Percentiles rank a stretch among this genome's conserved stretches.
These are phyloP conservation scores for Prunus fruticosa DNA, from an alignment of 306 rosid genomes.

Conservation along the genomic window DNA sequence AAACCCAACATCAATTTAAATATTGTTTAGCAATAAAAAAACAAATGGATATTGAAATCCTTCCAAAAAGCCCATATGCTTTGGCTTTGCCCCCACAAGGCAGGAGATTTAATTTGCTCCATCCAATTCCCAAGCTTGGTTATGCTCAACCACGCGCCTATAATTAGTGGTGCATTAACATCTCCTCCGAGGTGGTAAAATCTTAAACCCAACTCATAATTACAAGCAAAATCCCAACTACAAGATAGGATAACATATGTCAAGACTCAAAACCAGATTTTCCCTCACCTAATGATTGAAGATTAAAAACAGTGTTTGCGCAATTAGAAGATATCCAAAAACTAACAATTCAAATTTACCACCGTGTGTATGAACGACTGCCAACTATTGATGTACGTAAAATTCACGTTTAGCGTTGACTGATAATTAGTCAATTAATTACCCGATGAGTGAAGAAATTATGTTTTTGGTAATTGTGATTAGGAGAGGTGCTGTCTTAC, in stretches of 20 bases:
- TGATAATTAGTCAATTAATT: neutral
- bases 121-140: no score
- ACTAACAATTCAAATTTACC: neutral
- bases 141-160: neutral
- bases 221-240: neutral
- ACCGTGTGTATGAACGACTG: fast-evolving
- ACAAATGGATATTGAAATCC: neutral
- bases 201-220: neutral
- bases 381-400: neutral
- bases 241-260: neutral
- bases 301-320: no score
- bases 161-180: neutral
- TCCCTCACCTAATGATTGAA: neutral
- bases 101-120: neutral
- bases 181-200: neutral
- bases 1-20: neutral
- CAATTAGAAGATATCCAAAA: neutral
- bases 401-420: neutral
- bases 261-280: neutral
- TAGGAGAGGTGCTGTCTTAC: neutral
- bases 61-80: neutral
- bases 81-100: neutral
- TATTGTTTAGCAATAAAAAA: neutral
- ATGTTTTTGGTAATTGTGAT: neutral
- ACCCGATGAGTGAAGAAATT: neutral